Evolutionary conservation across 164 flowering plant species (phyloP).

Genomic region (Tetrastigma voinierianum): DNA sequence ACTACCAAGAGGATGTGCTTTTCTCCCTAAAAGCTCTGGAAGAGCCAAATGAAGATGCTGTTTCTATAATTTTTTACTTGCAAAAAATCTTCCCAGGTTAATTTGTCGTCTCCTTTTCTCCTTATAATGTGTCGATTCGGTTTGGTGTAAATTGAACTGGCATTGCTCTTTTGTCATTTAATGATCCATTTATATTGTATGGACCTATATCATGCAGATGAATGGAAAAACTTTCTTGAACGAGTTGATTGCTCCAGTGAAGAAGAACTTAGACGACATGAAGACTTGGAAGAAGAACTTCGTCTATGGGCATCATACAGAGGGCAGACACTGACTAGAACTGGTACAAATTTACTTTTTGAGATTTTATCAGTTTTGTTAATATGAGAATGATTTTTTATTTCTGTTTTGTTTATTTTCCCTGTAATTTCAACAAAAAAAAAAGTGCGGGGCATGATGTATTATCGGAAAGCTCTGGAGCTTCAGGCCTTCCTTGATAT

Average conservation of each 20-base stretch:
- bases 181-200: not conserved
- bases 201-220: conserved; percentile 23
- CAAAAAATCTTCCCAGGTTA: conserved; percentile 48
- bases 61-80: conserved; percentile 47
- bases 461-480: conserved; percentile 46
- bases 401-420: not conserved
- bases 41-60: conserved; percentile 46
- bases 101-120: not conserved
- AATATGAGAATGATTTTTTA: not conserved
- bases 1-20: conserved; percentile 43
- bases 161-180: not conserved
- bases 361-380: not conserved
- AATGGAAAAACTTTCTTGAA: conserved; percentile 47
- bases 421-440: conserved; percentile 1
- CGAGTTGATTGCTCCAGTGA: conserved; percentile 25
- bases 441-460: conserved; percentile 61
- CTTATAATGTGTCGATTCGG: not conserved
- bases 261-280: conserved; percentile 22
- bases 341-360: conserved; percentile 24
- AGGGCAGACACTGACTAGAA: conserved; percentile 48
- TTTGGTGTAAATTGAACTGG: not conserved
- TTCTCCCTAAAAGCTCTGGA: conserved; percentile 32
- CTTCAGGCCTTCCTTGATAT: conserved; percentile 49
- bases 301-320: conserved; percentile 55
- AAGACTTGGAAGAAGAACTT: conserved; percentile 23